Evolutionary conservation across 2,329 filamentous ascomycete genomes (phyloP).

Genomic region (Lasiodiplodia hormozganensis): DNA sequence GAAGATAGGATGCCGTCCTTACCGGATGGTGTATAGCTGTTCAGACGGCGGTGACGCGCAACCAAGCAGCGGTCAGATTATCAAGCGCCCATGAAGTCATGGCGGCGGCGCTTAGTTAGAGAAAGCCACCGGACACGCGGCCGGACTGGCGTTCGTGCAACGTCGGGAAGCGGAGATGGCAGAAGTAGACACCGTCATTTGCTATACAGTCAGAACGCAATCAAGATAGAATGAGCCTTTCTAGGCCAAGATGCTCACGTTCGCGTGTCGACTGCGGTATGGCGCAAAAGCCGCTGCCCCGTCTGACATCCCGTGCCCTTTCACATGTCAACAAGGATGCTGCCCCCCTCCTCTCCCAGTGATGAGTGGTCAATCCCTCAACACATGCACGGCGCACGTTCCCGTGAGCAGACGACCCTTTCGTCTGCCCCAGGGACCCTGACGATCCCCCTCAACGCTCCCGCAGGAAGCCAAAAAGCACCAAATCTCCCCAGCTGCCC

Average conservation of each 20-base stretch:
- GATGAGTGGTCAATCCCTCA: conserved; percentile 21
- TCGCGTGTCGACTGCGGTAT: background rate
- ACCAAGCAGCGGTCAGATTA: conserved; percentile 12
- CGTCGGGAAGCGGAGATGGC: background rate
- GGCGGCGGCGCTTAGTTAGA: background rate
- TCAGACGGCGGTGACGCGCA: background rate
- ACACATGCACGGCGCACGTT: conserved; percentile 23
- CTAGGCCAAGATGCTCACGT: background rate
- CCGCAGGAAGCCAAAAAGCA: conserved; percentile 2
- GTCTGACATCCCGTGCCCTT: conserved; percentile 5
- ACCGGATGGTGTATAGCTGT: background rate
- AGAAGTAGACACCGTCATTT: background rate
- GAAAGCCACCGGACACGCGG: background rate
- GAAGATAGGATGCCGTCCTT: conserved; percentile 5
- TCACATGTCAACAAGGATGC: conserved; percentile 7
- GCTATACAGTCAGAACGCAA: conserved; percentile 2
- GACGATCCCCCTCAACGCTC: conserved; percentile 27
- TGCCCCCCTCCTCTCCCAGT: background rate
- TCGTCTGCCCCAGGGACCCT: conserved; percentile 7
- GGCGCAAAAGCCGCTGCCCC: conserved; percentile 11
- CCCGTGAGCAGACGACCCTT: conserved; percentile 3
- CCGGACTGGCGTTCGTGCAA: background rate
- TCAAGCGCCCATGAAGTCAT: conserved; percentile 12
- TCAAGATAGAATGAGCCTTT: background rate
- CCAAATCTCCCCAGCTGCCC: background rate